These are phyloP conservation scores for Mrakia blollopis DNA, from an alignment of 768 basidiomycete genomes.

Conservation along the genomic window DNA sequence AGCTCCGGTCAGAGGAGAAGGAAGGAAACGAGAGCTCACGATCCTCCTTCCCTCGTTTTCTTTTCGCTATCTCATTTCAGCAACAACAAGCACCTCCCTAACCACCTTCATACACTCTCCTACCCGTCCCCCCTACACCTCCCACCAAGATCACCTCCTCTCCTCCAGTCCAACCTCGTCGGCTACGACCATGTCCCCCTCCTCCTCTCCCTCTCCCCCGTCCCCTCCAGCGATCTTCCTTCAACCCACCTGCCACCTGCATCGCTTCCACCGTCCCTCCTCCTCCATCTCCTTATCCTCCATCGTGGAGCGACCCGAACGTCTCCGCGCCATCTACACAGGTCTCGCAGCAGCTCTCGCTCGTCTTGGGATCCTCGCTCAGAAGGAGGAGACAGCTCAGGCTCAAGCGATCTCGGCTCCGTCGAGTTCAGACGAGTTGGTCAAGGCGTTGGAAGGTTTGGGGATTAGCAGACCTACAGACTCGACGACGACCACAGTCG, in stretches of 20 bases:
- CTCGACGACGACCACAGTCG: not conserved
- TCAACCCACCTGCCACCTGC: constrained; percentile 44
- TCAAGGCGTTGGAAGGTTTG: constrained; percentile 22
- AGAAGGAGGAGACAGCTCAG: constrained; percentile 47
- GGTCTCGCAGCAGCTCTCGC: constrained; percentile 77
- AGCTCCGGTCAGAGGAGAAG: too few relatives aligned
- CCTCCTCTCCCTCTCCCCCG: not conserved
- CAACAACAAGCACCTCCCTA: not conserved
- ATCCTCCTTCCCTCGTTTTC: too few relatives aligned
- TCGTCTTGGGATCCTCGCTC: constrained; percentile 54
- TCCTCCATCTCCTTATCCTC: constrained; percentile 48
- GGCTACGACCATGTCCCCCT: too few relatives aligned
- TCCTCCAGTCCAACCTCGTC: too few relatives aligned
- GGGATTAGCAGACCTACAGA: not conserved
- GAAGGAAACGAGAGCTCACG: too few relatives aligned
- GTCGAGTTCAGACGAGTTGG: constrained; percentile 14
- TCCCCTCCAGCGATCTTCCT: constrained; percentile 39
- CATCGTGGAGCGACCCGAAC: constrained; percentile 86
- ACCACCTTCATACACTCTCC: not conserved
- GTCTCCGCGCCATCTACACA: constrained; percentile 73
- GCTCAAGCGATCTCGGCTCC: not conserved
- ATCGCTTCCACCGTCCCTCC: constrained; percentile 67
- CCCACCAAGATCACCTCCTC: not conserved
- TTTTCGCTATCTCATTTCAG: too few relatives aligned
- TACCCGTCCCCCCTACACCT: not conserved